Evolutionary conservation across 495 filamentous ascomycete species (phyloP).

Genomic region (Collariella sp.): DNA sequence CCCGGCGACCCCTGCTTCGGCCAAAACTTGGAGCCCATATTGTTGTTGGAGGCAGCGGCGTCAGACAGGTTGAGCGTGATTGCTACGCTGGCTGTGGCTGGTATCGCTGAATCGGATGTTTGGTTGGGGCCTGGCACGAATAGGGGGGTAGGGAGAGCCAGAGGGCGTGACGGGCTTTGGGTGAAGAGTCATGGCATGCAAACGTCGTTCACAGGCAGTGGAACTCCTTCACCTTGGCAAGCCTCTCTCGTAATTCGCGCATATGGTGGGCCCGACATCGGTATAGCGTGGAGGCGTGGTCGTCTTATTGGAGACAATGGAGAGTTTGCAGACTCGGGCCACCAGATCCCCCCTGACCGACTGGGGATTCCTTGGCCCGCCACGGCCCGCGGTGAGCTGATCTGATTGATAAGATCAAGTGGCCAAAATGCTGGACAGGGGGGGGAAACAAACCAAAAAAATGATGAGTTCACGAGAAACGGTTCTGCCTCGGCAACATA

Average conservation of each 20-base stretch:
- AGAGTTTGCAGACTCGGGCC: not conserved
- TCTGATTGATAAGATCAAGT: conserved; percentile 11
- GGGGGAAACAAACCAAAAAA: not conserved
- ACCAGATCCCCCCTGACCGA: not conserved
- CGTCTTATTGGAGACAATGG: not conserved
- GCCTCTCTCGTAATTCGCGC: not conserved
- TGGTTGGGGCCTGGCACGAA: not conserved
- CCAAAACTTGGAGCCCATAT: conserved; percentile 45
- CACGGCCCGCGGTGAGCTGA: not conserved
- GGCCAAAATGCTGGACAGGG: not conserved
- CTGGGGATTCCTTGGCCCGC: not conserved
- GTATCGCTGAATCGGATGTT: not conserved
- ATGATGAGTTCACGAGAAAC: not conserved
- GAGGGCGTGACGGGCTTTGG: not conserved
- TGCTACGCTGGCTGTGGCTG: not conserved
- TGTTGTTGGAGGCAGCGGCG: not conserved
- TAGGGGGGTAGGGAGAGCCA: not conserved
- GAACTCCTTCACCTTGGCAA: not conserved
- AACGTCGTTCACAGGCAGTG: not conserved
- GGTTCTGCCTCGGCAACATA: not conserved
- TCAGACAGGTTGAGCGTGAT: not conserved
- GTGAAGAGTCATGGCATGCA: not conserved
- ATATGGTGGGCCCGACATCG: not conserved
- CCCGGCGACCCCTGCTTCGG: conserved; percentile 43
- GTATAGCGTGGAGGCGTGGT: not conserved